phyloP scores from a whole-genome alignment of 768 basidiomycete genomes.

The Lactifluus pinguis region DNA sequence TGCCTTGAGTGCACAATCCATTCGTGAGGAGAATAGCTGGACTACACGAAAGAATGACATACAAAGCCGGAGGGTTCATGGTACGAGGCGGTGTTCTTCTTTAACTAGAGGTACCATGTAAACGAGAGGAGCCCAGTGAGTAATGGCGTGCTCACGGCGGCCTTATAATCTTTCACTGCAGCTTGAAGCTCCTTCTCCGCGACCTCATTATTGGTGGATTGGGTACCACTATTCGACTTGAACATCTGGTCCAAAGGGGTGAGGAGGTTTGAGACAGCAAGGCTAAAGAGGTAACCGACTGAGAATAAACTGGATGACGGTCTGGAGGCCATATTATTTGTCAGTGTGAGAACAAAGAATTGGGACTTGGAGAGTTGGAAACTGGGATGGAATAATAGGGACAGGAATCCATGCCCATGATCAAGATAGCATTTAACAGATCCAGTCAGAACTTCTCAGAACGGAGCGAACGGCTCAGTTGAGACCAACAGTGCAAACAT shows the following conservation, averaged over 20 bases:
- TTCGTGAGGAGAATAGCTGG: neutral
- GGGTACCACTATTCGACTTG: neutral
- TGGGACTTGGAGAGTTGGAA: neutral
- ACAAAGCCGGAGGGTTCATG: constrained; percentile 5
- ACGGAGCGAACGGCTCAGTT: too few relatives aligned
- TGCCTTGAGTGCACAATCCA: constrained; percentile 30
- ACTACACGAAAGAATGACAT: neutral
- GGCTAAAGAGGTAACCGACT: neutral
- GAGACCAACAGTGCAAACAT: too few relatives aligned
- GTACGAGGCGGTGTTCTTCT: neutral
- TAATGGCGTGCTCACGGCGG: neutral
- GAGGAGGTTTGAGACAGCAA: neutral
- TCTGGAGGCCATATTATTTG: neutral
- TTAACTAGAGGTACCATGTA: neutral
- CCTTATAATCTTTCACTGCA: constrained; percentile 1
- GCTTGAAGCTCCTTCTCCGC: neutral
- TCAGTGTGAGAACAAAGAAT: neutral
- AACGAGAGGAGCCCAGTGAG: neutral
- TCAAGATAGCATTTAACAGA: too few relatives aligned
- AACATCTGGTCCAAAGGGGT: neutral
- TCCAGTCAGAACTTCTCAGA: too few relatives aligned
- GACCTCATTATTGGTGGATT: neutral
- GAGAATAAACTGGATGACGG: neutral
- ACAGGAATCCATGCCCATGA: too few relatives aligned
- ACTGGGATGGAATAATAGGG: too few relatives aligned